Percentiles rank a stretch among this genome's conserved stretches.
Evolutionary conservation across 176 grass and related monocot genomes (phyloP).

Genomic region (Lolium rigidum): DNA sequence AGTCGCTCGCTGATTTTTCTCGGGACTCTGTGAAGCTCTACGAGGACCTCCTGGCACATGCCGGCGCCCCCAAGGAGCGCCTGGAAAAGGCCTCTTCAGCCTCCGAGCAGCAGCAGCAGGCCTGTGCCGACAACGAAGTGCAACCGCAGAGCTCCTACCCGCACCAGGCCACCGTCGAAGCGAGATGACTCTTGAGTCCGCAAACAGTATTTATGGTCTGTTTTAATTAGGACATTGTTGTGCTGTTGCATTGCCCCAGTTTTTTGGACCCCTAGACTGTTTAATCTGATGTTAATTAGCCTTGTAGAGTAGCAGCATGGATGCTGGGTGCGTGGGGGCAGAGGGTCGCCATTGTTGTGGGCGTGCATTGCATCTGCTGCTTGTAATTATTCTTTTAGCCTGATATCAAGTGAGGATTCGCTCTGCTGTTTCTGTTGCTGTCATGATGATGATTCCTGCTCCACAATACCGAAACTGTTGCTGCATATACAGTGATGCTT

Average conservation of each 20-base stretch:
- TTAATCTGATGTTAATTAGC: conserved; percentile 44
- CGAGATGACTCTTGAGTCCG: conserved; percentile 21
- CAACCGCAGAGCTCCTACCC: conserved; percentile 29
- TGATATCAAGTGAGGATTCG: conserved; percentile 48
- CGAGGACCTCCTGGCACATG: conserved; percentile 54
- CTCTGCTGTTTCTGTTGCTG: background rate
- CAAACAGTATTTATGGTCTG: background rate
- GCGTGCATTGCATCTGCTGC: conserved; percentile 45
- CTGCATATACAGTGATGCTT: background rate
- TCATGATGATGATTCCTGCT: background rate
- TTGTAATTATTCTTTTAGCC: conserved; percentile 84
- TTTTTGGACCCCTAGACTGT: conserved; percentile 74
- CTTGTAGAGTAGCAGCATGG: conserved; percentile 44
- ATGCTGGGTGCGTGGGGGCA: background rate
- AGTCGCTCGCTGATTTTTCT: conserved; percentile 78
- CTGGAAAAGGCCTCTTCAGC: conserved; percentile 26
- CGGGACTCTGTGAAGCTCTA: conserved; percentile 72
- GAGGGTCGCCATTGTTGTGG: conserved; percentile 63
- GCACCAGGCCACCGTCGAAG: conserved; percentile 32
- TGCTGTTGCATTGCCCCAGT: conserved; percentile 45
- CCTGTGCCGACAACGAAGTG: conserved; percentile 26
- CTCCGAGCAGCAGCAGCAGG: conserved; percentile 53
- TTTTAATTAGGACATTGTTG: conserved; percentile 48
- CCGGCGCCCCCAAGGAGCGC: conserved; percentile 30
- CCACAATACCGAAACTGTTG: conserved; percentile 6